These are phyloP conservation scores for Begonia masoniana DNA, from an alignment of 306 rosid genomes.

Conservation along the genomic window DNA sequence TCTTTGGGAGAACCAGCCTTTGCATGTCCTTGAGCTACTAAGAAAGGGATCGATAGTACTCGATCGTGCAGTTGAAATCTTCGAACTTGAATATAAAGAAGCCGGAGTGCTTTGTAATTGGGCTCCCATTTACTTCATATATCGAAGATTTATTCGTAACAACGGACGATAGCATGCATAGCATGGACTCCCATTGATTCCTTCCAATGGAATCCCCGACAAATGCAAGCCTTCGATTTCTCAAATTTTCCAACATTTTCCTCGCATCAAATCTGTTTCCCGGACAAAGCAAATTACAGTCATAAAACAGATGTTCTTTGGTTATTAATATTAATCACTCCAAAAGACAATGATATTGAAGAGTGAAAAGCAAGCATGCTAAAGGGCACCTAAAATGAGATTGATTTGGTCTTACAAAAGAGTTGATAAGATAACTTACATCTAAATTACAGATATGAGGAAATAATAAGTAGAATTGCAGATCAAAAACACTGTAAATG, in stretches of 20 bases:
- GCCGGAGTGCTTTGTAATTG: slow-evolving; percentile 74
- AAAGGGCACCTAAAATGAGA: too few relatives aligned
- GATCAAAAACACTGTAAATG: too few relatives aligned
- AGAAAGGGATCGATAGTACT: slow-evolving; percentile 76
- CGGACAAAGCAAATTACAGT: slow-evolving; percentile 4
- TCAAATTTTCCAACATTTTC: slow-evolving; percentile 54
- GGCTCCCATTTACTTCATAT: slow-evolving; percentile 64
- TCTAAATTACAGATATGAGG: too few relatives aligned
- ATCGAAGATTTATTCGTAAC: slow-evolving; percentile 38
- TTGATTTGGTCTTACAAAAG: too few relatives aligned
- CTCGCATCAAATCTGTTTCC: slow-evolving; percentile 55
- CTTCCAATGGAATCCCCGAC: slow-evolving; percentile 91
- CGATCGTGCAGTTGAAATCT: slow-evolving; percentile 73
- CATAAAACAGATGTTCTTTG: not conserved
- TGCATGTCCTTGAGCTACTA: slow-evolving; percentile 70
- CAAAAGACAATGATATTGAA: too few relatives aligned
- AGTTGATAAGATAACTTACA: too few relatives aligned
- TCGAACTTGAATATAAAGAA: slow-evolving; percentile 61
- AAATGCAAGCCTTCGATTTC: slow-evolving; percentile 62
- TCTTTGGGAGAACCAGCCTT: slow-evolving; percentile 43
- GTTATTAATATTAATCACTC: too few relatives aligned
- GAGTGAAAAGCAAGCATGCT: too few relatives aligned
- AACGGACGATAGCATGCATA: slow-evolving; percentile 71
- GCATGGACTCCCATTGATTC: slow-evolving; percentile 93
- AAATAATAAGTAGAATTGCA: too few relatives aligned